Evolutionary conservation across 257 asterid genomes (phyloP).

Genomic region (Anisodus tanguticus): DNA sequence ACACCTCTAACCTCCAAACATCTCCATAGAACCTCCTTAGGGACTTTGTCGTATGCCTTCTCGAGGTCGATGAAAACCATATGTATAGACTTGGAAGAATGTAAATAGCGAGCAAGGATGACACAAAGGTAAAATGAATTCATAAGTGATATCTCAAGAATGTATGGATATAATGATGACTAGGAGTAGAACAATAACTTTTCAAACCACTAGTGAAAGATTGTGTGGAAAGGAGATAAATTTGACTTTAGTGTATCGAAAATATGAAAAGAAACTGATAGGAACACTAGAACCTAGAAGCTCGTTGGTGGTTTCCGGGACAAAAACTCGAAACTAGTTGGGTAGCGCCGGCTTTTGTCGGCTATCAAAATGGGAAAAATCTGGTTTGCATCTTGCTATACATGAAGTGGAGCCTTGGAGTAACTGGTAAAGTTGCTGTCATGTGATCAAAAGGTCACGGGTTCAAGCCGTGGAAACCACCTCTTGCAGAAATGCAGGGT

Average conservation of each 20-base stretch:
- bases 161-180: background rate
- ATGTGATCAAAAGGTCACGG: no score
- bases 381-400: background rate
- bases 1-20: no score
- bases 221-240: background rate
- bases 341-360: background rate
- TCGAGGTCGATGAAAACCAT: no score
- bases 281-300: background rate
- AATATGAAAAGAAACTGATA: background rate
- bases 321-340: background rate
- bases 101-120: slow-evolving; percentile 13
- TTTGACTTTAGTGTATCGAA: background rate
- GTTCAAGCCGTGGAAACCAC: no score
- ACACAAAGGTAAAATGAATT: background rate
- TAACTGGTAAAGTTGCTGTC: no score
- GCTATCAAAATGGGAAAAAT: background rate
- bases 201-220: background rate
- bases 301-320: background rate
- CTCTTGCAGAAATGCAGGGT: no score
- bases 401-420: no score
- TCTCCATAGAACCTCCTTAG: no score
- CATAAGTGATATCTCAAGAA: background rate
- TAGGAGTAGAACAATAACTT: background rate
- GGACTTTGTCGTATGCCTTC: no score
- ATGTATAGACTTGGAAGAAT: background rate